Base-by-base conservation (phyloP, 331 rosid genomes). In the Ulmus americana region DNA sequence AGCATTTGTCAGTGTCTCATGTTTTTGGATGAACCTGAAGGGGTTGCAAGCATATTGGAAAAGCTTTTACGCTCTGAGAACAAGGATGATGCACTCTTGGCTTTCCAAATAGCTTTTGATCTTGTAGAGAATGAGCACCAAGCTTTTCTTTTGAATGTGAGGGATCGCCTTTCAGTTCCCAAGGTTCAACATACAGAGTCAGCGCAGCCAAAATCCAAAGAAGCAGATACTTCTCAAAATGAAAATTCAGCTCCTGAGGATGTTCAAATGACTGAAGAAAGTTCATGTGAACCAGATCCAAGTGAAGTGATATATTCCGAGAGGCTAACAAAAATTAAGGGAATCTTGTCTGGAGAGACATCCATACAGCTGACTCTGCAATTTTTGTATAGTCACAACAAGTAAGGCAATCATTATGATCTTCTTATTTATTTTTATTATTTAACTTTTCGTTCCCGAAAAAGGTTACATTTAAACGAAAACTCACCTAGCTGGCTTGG, bases 91-190 rank as follows among this genome's bases (percentile, higher is more conserved):
- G 83, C 95, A 14, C 97, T 92, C 67, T 67, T 89, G 82, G 91
- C 95, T 66, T 87, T 83, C 75, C 97, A 92, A 83, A 85, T 92
- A 64, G 98, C 98, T 57, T 92, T 92, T 80, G 97, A 92, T 78
- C 86, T 92, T 48, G 86, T 89, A 5, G 98, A 92, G 83, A 92
- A 92, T 64, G 98, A 92, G 79, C 95, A 89, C 77, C 98, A 92
- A 73, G 95, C 97, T 44, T 92, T 92, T 85, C 92, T 89, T 66
- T 65, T 92, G 50, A 89, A 63, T 67, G 98, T 85, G 56, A 85
- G 95, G 79, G 86, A 85, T 67, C 90, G 84, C 55, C 95, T 89
- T 76, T 40, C 97, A 61, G 63, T 75, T 61, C 83, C 97, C 0
- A 89, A 87, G 69, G 50, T 82, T 64, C 88, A 69, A 54, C 76